These are phyloP conservation scores for Ceratocystis smalleyi DNA, from an alignment of 2,329 filamentous ascomycete species.

Conservation along the genomic window DNA sequence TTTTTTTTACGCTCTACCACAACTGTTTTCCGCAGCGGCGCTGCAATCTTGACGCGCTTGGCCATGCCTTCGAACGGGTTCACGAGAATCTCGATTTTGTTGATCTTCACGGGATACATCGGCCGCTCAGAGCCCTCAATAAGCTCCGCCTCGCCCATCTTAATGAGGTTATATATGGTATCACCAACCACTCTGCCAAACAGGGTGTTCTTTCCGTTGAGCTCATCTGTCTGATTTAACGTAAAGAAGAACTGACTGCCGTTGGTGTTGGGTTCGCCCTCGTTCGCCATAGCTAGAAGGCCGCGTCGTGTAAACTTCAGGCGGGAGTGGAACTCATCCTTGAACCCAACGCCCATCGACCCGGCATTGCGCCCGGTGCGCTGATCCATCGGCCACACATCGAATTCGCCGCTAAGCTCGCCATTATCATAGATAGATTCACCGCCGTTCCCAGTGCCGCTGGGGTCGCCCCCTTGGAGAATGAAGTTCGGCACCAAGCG, in stretches of 20 bases:
- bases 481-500: constrained; percentile 84
- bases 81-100: constrained; percentile 55
- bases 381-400: constrained; percentile 56
- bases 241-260: constrained; percentile 97
- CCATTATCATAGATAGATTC: constrained; percentile 84
- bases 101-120: constrained; percentile 70
- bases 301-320: constrained; percentile 87
- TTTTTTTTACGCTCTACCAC: constrained; percentile 44
- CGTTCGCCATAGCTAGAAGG: constrained; percentile 90
- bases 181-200: constrained; percentile 87
- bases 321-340: constrained; percentile 80
- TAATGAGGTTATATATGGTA: constrained; percentile 88
- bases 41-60: constrained; percentile 39
- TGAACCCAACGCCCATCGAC: constrained; percentile 43
- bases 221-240: constrained; percentile 64
- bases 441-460: constrained; percentile 78
- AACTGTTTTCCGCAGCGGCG: constrained; percentile 27
- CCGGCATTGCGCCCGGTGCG: constrained; percentile 47
- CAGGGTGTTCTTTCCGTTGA: constrained; percentile 80
- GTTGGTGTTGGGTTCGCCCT: constrained; percentile 61
- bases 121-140: constrained; percentile 66
- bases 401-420: constrained; percentile 54
- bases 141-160: constrained; percentile 79
- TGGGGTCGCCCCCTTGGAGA: constrained; percentile 86
- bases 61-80: constrained; percentile 76